Base-by-base conservation (phyloP, 2,329 filamentous ascomycete genomes). In the Xylaria hypoxylon region DNA sequence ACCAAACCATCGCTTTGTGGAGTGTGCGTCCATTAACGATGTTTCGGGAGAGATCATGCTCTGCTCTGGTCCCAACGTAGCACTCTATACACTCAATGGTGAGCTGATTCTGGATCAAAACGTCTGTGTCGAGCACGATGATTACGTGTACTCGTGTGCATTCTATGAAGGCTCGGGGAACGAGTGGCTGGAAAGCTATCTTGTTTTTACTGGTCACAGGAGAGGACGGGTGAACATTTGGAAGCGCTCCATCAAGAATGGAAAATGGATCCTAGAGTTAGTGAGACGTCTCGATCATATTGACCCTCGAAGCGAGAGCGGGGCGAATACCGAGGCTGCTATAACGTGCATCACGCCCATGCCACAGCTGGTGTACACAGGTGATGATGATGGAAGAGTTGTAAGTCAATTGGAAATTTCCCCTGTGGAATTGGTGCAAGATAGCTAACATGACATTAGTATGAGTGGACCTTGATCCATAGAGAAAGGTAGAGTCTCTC, bases 81-180 rank as follows among this genome's bases (percentile, higher is more conserved):
- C 91, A 4, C 80, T 99, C 1, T 97, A 93, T 78, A 95, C 93
- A 0, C 85, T 99, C 42, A 99, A 99, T 72, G 96, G 96, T 3
- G 88, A 92, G 6, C 79, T 94, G 0, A 83, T 99, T 1, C 83
- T 97, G 0, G 89, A 96, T 64, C 93, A 97, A 77, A 90, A 92
- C 40, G 87, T 97, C 0, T 96, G 93, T 73, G 85, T 75, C 2
- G 82, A 84, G 40, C 82, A 85, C 10, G 92, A 95, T 26, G 95
- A 97, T 75, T 89, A 86, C 38, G 89, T 97, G 2, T 85, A 92
- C 55, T 89, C 91, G 1, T 96, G 94, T 70, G 92, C 94, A 2
- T 97, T 97, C 78, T 98, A 98, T 79, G 94, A 98, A 77, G 95
- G 95, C 0, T 87, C 89, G 0, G 91, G 90, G 2, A 96, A 94